Evolutionary conservation across 495 filamentous ascomycete species (phyloP), one percentile per base, ranked within the genome.

Genomic region (Aspergillus cristatus): DNA sequence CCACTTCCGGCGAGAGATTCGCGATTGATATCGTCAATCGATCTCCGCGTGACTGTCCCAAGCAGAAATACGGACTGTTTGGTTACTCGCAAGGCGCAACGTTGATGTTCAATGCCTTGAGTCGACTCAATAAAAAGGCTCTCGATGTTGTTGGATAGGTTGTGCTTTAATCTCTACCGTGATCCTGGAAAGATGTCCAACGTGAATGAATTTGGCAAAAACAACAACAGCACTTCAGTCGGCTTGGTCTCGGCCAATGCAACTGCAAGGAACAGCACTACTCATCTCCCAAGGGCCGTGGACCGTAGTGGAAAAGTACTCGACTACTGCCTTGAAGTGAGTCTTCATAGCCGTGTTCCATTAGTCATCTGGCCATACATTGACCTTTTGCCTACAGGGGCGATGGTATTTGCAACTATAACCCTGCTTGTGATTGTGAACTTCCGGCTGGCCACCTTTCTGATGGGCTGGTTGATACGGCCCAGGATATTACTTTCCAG

Each of bases 361-460:
- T n/a, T n/a, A 24, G 20, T 4, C 20, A 24, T 24, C 20, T 24
- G 8, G 20, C 8, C 14, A 7, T 16, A 3, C 11, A 18, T 37
- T n/a, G 5, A 18, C 12, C 2, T 30, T 15, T n/a, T n/a, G n/a
- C n/a, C 6, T 1, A 28, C 17, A 28, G 28, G 24, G 25, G 25
- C 10, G 35, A 37, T 30, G 6, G 8, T n/a, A 15, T 37, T 11
- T 37, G 35, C 26, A 28, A 20, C 13, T 17, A 13, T 24, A 37
- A 37, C 7, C 35, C 35, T 12, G 25, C 24, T 3, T 37, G 24
- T 7, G 28, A 20, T 1, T 37, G 35, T 16, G n/a, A 29, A 7
- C 16, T 37, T 18, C 25, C 35, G 16, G 35, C 24, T 8, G 25
- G 35, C 35, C 35, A 29, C n/a, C 35, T 29, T 29, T 37, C 25